Conservation (phyloP, 2,329 filamentous ascomycete genomes). For the Lasiodiplodia citricola region DNA sequence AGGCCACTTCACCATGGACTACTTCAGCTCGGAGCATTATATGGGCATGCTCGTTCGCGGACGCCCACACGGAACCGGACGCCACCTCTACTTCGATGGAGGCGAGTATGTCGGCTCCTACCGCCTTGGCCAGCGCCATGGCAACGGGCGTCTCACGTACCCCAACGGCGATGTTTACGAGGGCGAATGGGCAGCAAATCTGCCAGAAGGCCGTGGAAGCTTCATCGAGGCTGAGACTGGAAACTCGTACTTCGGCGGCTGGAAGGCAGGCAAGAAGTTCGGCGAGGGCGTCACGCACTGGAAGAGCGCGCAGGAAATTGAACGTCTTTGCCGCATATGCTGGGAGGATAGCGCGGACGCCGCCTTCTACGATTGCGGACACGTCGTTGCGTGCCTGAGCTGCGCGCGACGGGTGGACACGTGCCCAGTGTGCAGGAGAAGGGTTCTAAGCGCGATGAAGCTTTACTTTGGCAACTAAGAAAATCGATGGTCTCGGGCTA, state of each 20-base stretch:
- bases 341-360: constrained; percentile 65
- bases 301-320: constrained; percentile 66
- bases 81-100: constrained; percentile 58
- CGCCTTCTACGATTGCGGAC: constrained; percentile 67
- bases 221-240: constrained; percentile 62
- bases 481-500: not conserved
- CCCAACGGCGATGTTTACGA: constrained; percentile 68
- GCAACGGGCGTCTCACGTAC: constrained; percentile 63
- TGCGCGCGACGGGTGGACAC: constrained; percentile 64
- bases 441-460: constrained; percentile 62
- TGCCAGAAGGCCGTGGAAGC: constrained; percentile 64
- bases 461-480: constrained; percentile 50
- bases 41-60: constrained; percentile 55
- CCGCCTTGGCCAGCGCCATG: constrained; percentile 58
- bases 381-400: constrained; percentile 65
- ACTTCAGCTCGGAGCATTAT: constrained; percentile 63
- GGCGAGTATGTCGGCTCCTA: constrained; percentile 63
- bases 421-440: constrained; percentile 66
- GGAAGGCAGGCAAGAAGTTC: constrained; percentile 64
- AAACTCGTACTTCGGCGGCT: constrained; percentile 66
- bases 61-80: constrained; percentile 61
- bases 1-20: constrained; percentile 57
- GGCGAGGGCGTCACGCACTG: constrained; percentile 68
- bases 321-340: constrained; percentile 65
- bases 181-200: constrained; percentile 67